Evolutionary conservation across 352 stramenopile species (phyloP).

Genomic region (Aphanomyces invadans): DNA sequence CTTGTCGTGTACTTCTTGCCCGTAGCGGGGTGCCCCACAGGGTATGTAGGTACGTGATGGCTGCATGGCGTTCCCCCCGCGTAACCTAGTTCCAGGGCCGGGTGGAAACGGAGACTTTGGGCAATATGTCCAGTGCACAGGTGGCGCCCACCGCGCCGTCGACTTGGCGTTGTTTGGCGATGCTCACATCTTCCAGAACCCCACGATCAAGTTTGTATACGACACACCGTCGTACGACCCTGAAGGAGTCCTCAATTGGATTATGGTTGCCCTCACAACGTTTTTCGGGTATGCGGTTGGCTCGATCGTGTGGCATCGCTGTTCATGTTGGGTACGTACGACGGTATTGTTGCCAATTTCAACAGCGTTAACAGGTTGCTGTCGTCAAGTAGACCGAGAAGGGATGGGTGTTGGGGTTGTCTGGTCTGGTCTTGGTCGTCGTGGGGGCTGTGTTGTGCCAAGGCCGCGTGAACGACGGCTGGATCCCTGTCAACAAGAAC

Average conservation of each 20-base stretch:
- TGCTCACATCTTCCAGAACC: slow-evolving; percentile 54
- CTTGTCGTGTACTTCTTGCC: slow-evolving; percentile 39
- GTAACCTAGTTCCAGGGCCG: slow-evolving; percentile 31
- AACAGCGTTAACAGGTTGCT: too few relatives aligned
- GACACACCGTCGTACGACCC: slow-evolving; percentile 60
- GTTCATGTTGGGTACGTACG: neutral
- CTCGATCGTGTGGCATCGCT: slow-evolving; percentile 28
- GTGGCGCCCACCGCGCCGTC: slow-evolving; percentile 65
- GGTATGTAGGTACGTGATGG: slow-evolving; percentile 39
- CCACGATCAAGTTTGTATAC: slow-evolving; percentile 53
- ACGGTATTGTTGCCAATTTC: too few relatives aligned
- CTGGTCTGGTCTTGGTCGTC: slow-evolving; percentile 13
- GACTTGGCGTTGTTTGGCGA: slow-evolving; percentile 52
- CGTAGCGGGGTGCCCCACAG: slow-evolving; percentile 58
- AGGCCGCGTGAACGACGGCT: slow-evolving; percentile 23
- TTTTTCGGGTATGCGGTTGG: slow-evolving; percentile 59
- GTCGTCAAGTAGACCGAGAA: neutral
- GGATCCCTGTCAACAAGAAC: slow-evolving; percentile 84
- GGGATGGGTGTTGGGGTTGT: neutral
- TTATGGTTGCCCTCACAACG: slow-evolving; percentile 52
- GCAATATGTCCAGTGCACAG: slow-evolving; percentile 54
- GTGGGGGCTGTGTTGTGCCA: slow-evolving; percentile 23
- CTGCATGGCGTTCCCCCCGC: too few relatives aligned
- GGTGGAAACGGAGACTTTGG: slow-evolving; percentile 44
- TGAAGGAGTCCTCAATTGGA: slow-evolving; percentile 67